phyloP scores from a whole-genome alignment of 2,329 filamentous ascomycete species.

The Scedosporium aurantiacum region DNA sequence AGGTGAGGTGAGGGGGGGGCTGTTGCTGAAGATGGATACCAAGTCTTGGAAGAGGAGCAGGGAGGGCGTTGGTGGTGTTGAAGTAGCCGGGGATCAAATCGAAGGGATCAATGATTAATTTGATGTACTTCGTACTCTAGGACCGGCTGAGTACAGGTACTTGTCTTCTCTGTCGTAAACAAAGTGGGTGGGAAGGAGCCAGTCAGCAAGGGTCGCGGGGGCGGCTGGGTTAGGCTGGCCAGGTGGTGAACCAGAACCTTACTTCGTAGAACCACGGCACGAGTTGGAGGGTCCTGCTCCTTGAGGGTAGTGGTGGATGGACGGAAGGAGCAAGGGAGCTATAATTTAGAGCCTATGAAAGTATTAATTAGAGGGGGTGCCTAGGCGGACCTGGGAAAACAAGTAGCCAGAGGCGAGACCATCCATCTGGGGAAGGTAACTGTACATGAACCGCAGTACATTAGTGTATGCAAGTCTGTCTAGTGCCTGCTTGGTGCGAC shows the following conservation, averaged over 20 bases:
- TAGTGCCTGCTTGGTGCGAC: too few species aligned
- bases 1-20: too few species aligned
- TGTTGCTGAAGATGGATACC: too few species aligned
- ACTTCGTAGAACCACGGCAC: neutral
- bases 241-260: neutral
- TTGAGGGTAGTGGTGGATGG: neutral
- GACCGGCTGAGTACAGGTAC: neutral
- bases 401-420: neutral
- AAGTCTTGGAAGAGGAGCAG: too few species aligned
- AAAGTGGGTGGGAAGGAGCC: neutral
- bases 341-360: too few species aligned
- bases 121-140: too few species aligned
- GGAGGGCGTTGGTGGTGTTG: too few species aligned
- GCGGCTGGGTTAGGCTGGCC: neutral
- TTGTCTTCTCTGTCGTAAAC: neutral
- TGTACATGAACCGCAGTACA: neutral
- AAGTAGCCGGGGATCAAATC: too few species aligned
- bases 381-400: neutral
- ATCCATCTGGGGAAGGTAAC: neutral
- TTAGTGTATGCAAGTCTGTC: neutral
- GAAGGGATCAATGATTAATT: too few species aligned
- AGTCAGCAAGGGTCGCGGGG: neutral
- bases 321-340: too few species aligned
- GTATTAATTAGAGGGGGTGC: neutral
- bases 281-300: neutral